Evolutionary conservation across 2,329 filamentous ascomycete genomes (phyloP).

Genomic region (Phaeophleospora eucalypticola): DNA sequence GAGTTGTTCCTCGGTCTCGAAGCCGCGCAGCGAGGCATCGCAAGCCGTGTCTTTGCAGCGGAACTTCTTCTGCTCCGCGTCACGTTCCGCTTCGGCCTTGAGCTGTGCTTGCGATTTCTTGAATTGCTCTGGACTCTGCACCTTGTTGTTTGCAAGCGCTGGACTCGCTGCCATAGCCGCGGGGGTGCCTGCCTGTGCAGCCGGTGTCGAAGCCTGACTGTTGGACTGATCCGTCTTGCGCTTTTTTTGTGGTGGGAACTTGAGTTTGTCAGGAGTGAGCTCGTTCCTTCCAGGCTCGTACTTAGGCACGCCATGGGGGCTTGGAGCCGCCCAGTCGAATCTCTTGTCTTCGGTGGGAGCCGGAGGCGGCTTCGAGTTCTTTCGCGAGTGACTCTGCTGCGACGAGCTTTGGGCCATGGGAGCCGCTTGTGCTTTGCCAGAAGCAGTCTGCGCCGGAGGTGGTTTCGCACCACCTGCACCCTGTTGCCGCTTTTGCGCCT

Average conservation of each 20-base stretch:
- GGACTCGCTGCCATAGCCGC: conserved; percentile 38
- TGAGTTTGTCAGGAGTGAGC: conserved; percentile 54
- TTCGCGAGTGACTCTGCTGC: conserved; percentile 23
- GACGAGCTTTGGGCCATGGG: conserved; percentile 20
- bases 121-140: conserved; percentile 43
- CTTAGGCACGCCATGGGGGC: conserved; percentile 54
- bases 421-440: conserved; percentile 12
- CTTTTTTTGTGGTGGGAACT: conserved; percentile 55
- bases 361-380: conserved; percentile 29
- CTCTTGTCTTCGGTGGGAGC: conserved; percentile 34
- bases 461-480: neutral
- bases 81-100: conserved; percentile 40
- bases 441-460: conserved; percentile 8
- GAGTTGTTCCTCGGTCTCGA: conserved; percentile 44
- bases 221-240: conserved; percentile 44
- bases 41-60: conserved; percentile 52
- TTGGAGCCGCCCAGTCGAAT: conserved; percentile 30
- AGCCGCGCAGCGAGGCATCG: conserved; percentile 52
- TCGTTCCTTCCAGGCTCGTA: conserved; percentile 48
- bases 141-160: conserved; percentile 33
- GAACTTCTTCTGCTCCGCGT: conserved; percentile 45
- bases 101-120: conserved; percentile 35
- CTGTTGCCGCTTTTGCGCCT: conserved; percentile 11
- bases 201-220: conserved; percentile 41
- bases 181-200: conserved; percentile 32